Evolutionary conservation across 805 yeast genomes (phyloP).

Genomic region (Yamadazyma takamatsuzukensis): DNA sequence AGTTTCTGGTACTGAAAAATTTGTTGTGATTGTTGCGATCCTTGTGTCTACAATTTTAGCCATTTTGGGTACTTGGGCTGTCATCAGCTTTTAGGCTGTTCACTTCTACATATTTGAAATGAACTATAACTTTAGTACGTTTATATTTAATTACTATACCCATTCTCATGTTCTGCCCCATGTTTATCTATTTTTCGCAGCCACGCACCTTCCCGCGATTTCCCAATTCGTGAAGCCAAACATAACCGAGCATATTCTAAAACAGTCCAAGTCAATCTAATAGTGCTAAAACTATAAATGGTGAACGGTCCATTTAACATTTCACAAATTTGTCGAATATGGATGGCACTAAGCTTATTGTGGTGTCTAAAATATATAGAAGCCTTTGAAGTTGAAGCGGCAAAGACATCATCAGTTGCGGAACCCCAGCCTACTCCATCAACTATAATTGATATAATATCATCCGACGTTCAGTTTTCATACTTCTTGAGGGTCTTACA

Average conservation of each 20-base stretch:
- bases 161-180: too few species aligned
- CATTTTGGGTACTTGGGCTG: slow-evolving; percentile 57
- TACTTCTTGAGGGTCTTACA: slow-evolving; percentile 61
- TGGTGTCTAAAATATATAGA: background rate
- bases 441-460: slow-evolving; percentile 65
- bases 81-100: slow-evolving; percentile 11
- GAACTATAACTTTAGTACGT: too few species aligned
- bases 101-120: too few species aligned
- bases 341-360: background rate
- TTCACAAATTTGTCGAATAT: too few species aligned
- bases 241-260: too few species aligned
- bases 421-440: slow-evolving; percentile 24
- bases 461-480: slow-evolving; percentile 65
- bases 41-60: slow-evolving; percentile 47
- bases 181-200: too few species aligned
- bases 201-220: too few species aligned
- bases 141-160: too few species aligned
- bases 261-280: too few species aligned
- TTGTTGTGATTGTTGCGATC: slow-evolving; percentile 42
- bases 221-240: too few species aligned
- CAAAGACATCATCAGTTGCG: slow-evolving; percentile 3
- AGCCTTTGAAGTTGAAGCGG: background rate
- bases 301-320: too few species aligned
- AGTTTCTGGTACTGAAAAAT: slow-evolving; percentile 36
- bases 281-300: too few species aligned